Evolutionary conservation across 2,329 filamentous ascomycete genomes (phyloP).

Genomic region (Fusarium globosum): DNA sequence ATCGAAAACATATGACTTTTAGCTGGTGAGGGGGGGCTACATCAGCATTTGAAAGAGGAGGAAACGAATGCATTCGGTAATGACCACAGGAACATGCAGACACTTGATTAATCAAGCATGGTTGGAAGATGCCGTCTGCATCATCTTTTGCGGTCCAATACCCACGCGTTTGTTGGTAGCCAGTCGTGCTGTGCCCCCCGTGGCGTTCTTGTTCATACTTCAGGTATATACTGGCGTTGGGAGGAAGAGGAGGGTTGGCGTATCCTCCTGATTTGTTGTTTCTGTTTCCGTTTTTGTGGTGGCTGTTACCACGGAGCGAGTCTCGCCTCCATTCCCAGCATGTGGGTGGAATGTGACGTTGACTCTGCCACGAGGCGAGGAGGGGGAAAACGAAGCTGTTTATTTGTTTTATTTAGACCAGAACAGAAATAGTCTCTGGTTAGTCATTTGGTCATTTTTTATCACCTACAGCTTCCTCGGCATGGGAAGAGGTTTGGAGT

Average conservation of each 20-base stretch:
- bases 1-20: slow-evolving; percentile 24
- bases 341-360: slow-evolving; percentile 9
- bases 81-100: background rate
- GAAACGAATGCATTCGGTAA: background rate
- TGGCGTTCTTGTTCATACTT: slow-evolving; percentile 38
- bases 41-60: background rate
- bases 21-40: background rate
- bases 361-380: background rate
- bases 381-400: slow-evolving; percentile 1
- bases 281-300: slow-evolving; percentile 12
- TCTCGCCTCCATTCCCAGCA: background rate
- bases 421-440: slow-evolving; percentile 16
- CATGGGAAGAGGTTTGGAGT: slow-evolving; percentile 21
- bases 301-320: background rate
- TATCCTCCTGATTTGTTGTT: slow-evolving; percentile 17
- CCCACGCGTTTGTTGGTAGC: background rate
- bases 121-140: slow-evolving; percentile 3
- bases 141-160: background rate
- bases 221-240: slow-evolving; percentile 39
- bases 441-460: slow-evolving; percentile 19
- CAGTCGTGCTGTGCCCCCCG: slow-evolving; percentile 7
- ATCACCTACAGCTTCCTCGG: background rate
- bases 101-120: background rate
- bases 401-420: slow-evolving; percentile 16
- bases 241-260: slow-evolving; percentile 18